Conservation (phyloP, 164 flowering plant genomes). For the Nymphaea thermarum region DNA sequence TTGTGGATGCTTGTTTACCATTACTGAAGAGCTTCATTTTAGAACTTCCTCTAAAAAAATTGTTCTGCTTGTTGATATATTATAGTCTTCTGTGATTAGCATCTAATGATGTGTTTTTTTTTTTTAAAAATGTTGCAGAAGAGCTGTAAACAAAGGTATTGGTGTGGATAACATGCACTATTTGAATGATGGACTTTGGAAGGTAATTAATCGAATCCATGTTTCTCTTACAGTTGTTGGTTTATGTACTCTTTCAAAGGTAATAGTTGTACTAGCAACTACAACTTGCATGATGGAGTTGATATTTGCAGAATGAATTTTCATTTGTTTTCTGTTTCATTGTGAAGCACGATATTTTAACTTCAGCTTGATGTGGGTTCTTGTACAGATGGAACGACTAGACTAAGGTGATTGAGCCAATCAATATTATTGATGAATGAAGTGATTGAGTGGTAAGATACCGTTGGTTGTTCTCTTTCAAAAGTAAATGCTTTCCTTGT, state of each 20-base stretch:
- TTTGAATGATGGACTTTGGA: slow-evolving; percentile 99
- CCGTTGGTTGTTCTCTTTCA: neutral
- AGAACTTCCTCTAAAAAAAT: too few species aligned
- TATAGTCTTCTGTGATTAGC: neutral
- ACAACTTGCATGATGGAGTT: too few species aligned
- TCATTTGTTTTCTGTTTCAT: too few species aligned
- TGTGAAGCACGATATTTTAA: too few species aligned
- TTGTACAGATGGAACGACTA: neutral
- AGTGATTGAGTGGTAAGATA: neutral
- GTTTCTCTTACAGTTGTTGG: too few species aligned
- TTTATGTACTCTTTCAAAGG: too few species aligned
- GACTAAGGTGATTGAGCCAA: neutral
- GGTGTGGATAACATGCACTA: slow-evolving; percentile 99
- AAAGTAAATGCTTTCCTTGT: neutral
- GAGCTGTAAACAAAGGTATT: slow-evolving; percentile 85
- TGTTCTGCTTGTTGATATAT: neutral
- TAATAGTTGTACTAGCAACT: too few species aligned
- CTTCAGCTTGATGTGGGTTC: neutral
- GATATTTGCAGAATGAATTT: too few species aligned
- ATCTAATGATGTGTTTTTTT: neutral
- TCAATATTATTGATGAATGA: neutral
- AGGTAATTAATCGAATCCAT: slow-evolving; percentile 34
- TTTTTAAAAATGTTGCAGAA: slow-evolving; percentile 29
- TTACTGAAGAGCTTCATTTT: too few species aligned
- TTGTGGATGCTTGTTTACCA: too few species aligned